Percentiles rank a stretch among this genome's conserved stretches.
phyloP scores from a whole-genome alignment of 768 basidiomycete genomes.

The Rhizopogon sp. region DNA sequence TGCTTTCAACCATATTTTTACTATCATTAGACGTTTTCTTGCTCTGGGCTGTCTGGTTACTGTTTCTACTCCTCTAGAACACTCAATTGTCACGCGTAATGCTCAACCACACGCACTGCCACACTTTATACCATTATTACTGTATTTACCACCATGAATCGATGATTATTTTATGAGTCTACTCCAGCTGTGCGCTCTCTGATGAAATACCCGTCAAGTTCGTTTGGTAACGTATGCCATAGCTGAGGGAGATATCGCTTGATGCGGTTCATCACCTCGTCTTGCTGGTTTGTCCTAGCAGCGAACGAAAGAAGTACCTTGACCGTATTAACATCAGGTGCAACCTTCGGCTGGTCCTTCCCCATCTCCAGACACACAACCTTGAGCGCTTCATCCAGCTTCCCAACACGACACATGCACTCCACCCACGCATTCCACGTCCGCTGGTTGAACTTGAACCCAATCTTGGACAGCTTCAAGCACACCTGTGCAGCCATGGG shows the following conservation, averaged over 20 bases:
- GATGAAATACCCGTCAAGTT: slow-evolving; percentile 15
- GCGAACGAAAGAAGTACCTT: slow-evolving; percentile 55
- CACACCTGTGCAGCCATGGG: slow-evolving; percentile 52
- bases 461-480: slow-evolving; percentile 41
- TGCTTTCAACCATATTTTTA: slow-evolving; percentile 2
- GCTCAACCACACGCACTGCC: slow-evolving; percentile 62
- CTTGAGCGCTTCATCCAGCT: slow-evolving; percentile 62
- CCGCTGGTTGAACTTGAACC: slow-evolving; percentile 51
- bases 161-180: slow-evolving; percentile 4
- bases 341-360: slow-evolving; percentile 33
- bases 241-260: slow-evolving; percentile 34
- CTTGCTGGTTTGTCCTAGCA: slow-evolving; percentile 34
- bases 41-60: slow-evolving; percentile 13
- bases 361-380: slow-evolving; percentile 65
- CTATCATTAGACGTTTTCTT: slow-evolving; percentile 16
- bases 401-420: slow-evolving; percentile 71
- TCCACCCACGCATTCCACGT: slow-evolving; percentile 86
- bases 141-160: slow-evolving; percentile 14
- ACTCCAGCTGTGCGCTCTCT: slow-evolving; percentile 1
- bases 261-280: slow-evolving; percentile 42
- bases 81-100: slow-evolving; percentile 31
- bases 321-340: slow-evolving; percentile 45
- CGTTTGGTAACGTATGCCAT: slow-evolving; percentile 24
- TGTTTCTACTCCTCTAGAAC: slow-evolving; percentile 49
- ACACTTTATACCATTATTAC: slow-evolving; percentile 21